These are phyloP conservation scores for Xylariaceae sp. DNA, from an alignment of 2,329 filamentous ascomycete species.

Conservation along the genomic window DNA sequence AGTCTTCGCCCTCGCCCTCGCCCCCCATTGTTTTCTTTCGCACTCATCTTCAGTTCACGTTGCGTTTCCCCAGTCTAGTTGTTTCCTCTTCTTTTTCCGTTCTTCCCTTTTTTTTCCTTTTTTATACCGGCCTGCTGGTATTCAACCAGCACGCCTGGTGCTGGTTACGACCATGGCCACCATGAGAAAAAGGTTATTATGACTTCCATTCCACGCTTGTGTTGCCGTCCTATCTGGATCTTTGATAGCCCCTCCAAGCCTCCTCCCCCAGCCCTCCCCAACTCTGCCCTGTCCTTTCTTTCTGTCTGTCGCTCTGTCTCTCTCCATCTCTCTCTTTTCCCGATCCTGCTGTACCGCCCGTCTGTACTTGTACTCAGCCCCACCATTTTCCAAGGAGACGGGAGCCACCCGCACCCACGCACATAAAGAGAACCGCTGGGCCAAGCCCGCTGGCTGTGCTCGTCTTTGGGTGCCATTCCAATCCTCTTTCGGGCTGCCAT, in stretches of 20 bases:
- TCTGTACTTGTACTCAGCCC: conserved; percentile 6
- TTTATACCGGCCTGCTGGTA: conserved; percentile 14
- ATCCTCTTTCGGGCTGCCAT: conserved; percentile 27
- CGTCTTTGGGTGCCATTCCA: conserved; percentile 18
- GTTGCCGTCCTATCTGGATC: background rate
- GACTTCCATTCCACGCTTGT: background rate
- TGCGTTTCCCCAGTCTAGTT: background rate
- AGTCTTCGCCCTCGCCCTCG: conserved; percentile 10
- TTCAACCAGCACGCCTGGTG: conserved; percentile 1
- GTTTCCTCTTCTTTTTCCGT: background rate
- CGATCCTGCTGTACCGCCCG: background rate
- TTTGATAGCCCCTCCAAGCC: conserved; percentile 17
- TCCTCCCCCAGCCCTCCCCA: conserved; percentile 2
- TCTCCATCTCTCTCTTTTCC: background rate
- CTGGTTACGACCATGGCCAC: conserved; percentile 14
- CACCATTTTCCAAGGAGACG: conserved; percentile 17
- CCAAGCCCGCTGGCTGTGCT: conserved; percentile 17
- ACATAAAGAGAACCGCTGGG: conserved; percentile 21
- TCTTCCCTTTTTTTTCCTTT: background rate
- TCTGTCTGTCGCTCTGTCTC: too few relatives aligned
- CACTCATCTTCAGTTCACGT: conserved; percentile 1
- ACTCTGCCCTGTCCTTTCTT: background rate
- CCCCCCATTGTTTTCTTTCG: conserved; percentile 6
- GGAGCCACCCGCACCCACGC: conserved; percentile 4
- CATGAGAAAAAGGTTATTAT: conserved; percentile 20